Conservation (phyloP, 2,329 filamentous ascomycete genomes). For the Davidsoniella neocaledoniae region DNA sequence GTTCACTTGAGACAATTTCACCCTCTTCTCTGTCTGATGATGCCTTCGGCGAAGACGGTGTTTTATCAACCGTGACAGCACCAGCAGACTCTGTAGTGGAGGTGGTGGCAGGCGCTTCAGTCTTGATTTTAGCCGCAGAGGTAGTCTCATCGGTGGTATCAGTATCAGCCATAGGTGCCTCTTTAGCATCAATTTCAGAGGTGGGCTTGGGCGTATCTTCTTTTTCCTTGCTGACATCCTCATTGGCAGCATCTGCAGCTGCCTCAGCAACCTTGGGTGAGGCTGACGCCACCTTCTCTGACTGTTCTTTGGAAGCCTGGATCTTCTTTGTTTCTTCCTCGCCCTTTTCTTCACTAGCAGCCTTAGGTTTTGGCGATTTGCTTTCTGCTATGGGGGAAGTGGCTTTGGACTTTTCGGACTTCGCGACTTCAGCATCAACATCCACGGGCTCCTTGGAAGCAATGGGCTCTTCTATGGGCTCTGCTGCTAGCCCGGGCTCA, state of each 20-base stretch:
- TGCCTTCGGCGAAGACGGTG: too few relatives aligned
- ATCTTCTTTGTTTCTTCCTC: conserved; percentile 12
- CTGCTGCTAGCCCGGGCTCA: conserved; percentile 5
- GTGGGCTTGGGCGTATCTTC: too few relatives aligned
- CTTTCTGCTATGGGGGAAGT: conserved; percentile 8
- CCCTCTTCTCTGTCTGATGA: too few relatives aligned
- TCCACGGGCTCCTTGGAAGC: conserved; percentile 9
- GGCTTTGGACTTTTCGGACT: conserved; percentile 6
- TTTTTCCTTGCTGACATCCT: too few relatives aligned
- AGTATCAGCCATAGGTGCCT: neutral
- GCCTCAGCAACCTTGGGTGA: neutral
- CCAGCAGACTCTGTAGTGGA: neutral
- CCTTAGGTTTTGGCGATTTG: conserved; percentile 14
- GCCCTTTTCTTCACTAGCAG: neutral
- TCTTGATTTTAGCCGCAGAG: neutral
- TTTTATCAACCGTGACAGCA: neutral
- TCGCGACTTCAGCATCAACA: too few relatives aligned
- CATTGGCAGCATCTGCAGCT: too few relatives aligned
- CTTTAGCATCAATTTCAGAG: too few relatives aligned
- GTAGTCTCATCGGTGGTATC: neutral
- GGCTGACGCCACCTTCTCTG: neutral
- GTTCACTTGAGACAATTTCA: neutral
- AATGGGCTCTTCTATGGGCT: neutral
- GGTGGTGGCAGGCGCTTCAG: neutral
- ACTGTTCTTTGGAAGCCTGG: neutral